Conservation (phyloP, 768 basidiomycete genomes). For the Fibroporia radiculosa region DNA sequence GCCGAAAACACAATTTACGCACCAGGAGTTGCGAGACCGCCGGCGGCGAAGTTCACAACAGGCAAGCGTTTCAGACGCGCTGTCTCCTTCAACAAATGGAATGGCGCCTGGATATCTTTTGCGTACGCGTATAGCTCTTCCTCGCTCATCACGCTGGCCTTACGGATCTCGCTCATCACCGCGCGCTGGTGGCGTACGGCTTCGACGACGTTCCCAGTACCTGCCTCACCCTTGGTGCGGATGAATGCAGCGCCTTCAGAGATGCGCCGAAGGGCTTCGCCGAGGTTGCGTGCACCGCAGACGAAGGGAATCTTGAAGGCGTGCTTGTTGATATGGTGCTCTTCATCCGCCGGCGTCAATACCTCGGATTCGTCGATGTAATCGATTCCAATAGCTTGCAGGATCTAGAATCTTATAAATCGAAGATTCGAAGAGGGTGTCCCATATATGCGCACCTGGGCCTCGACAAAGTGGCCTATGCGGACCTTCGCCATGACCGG, state of each 20-base stretch:
- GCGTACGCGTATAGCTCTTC: constrained; percentile 93
- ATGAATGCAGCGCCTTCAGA: constrained; percentile 98
- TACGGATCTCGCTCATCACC: constrained; percentile 78
- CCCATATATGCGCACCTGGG: constrained; percentile 48
- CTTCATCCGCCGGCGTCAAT: constrained; percentile 91
- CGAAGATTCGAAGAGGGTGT: neutral
- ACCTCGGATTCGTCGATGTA: constrained; percentile 97
- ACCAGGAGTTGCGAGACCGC: constrained; percentile 90
- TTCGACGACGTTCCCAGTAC: constrained; percentile 86
- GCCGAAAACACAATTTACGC: constrained; percentile 13
- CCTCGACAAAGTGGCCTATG: constrained; percentile 97
- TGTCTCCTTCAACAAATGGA: constrained; percentile 92
- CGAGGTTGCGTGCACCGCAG: constrained; percentile 90
- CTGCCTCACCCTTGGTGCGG: constrained; percentile 93
- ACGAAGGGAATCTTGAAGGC: constrained; percentile 93
- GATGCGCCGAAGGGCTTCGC: constrained; percentile 93
- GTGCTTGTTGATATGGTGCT: constrained; percentile 96
- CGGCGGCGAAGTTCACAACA: constrained; percentile 95
- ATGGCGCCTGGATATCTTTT: constrained; percentile 88
- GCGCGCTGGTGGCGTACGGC: constrained; percentile 90
- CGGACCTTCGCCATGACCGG: constrained; percentile 96
- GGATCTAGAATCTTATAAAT: constrained; percentile 45
- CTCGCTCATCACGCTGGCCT: constrained; percentile 82
- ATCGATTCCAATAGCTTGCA: constrained; percentile 91
- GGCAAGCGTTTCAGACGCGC: constrained; percentile 90